Percentiles rank a stretch among this genome's conserved stretches.
Evolutionary conservation across 805 yeast species (phyloP).

Genomic region (Pichia exigua): DNA sequence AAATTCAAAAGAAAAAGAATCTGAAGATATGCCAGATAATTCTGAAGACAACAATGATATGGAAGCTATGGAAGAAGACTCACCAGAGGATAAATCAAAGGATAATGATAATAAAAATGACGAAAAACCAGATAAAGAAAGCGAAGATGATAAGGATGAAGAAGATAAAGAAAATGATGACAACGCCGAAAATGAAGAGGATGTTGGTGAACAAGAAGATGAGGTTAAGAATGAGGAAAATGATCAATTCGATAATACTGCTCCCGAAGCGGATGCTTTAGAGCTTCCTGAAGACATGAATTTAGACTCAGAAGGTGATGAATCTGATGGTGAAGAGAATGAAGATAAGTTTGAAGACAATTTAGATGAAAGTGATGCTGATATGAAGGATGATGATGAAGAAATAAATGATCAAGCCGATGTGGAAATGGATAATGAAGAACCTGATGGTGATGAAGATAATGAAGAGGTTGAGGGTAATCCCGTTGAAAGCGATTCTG

Average conservation of each 20-base stretch:
- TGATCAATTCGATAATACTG: constrained; percentile 62
- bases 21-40: constrained; percentile 60
- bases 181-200: constrained; percentile 53
- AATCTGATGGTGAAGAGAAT: constrained; percentile 21
- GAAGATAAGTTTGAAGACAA: constrained; percentile 22
- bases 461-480: constrained; percentile 22
- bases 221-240: constrained; percentile 61
- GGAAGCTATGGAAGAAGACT: constrained; percentile 32
- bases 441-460: constrained; percentile 22
- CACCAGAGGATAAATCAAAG: constrained; percentile 18
- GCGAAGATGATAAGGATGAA: constrained; percentile 31
- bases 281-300: constrained; percentile 92
- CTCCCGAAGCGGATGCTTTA: constrained; percentile 77
- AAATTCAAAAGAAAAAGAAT: constrained; percentile 70
- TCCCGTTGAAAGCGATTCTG: constrained; percentile 23
- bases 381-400: constrained; percentile 17
- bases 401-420: constrained; percentile 22
- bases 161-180: constrained; percentile 38
- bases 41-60: constrained; percentile 36
- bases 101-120: constrained; percentile 21
- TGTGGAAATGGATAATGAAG: constrained; percentile 23
- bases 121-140: constrained; percentile 29
- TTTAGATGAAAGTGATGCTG: constrained; percentile 22
- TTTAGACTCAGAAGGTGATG: constrained; percentile 72
- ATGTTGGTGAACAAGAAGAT: constrained; percentile 78